phyloP scores from a whole-genome alignment of 208 protist genomes.

The Leishmania gerbilli region DNA sequence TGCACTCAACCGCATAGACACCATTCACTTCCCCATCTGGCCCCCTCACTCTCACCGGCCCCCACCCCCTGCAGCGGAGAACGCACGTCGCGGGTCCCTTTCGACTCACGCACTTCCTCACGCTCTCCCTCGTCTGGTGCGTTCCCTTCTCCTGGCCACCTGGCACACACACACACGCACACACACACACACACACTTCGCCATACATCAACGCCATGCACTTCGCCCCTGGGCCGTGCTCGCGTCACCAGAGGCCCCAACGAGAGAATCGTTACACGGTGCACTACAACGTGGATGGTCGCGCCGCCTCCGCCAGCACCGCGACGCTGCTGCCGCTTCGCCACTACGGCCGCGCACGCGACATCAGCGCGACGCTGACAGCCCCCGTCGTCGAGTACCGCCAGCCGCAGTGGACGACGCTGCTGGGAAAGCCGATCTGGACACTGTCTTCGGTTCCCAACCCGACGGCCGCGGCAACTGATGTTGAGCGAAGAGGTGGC shows the following conservation, averaged over 20 bases:
- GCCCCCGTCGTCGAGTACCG: conserved; percentile 17
- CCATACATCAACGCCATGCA: conserved; percentile 2
- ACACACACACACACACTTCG: background rate
- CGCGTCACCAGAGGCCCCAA: background rate
- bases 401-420: conserved; percentile 16
- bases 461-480: background rate
- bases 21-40: background rate
- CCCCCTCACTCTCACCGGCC: background rate
- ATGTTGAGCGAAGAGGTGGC: background rate
- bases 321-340: conserved; percentile 42
- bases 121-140: background rate
- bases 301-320: background rate
- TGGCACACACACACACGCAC: background rate
- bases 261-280: background rate
- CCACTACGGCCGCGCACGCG: conserved; percentile 10
- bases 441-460: background rate
- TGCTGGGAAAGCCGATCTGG: background rate
- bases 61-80: too few species aligned
- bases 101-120: too few species aligned
- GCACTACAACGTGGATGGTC: background rate
- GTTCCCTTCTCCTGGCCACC: background rate
- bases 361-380: conserved; percentile 27
- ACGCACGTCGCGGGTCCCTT: too few species aligned
- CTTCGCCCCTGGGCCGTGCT: background rate
- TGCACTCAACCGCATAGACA: background rate